Evolutionary conservation across 352 stramenopile species (phyloP), one percentile per base, ranked within the genome.

Genomic region (Globisporangium paddicum): DNA sequence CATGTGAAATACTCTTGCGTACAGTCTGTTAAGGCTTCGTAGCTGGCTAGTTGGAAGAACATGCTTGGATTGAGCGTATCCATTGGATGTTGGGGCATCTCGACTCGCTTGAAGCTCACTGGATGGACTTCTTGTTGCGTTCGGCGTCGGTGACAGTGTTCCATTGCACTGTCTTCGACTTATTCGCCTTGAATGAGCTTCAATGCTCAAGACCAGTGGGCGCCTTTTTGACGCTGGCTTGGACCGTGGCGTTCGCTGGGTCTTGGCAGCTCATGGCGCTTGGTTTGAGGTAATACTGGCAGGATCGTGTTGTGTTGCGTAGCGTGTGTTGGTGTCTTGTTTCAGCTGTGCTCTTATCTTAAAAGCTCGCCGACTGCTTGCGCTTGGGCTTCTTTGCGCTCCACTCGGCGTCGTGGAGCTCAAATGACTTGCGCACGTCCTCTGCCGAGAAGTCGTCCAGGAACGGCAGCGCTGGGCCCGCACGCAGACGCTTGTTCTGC

Each of bases 381-480:
- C 60, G 60, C 45, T 66, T 65, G 18, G 63, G 56, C 45, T 69
- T 72, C 64, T 75, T 70, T 34, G 62, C 60, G 14, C 19, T 44
- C 18, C 46, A 48, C 40, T 62, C 42, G n/a, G 58, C 9, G 50
- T 60, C 50, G 34, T 70, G 58, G 5, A 37, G 30, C 6, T 55
- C 60, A 19, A 75, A 23, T 34, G 64, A 66, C 11, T 47, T 40
- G 7, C 48, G 26, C 26, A 50, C 68, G 26, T 75, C 56, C 25
- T 71, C 62, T 2, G 26, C 19, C 18, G 65, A 63, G 37, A 76
- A 68, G 44, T 76, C 65, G 28, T 66, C 58, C 21, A 76, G 41
- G 48, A 76, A 76, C 55, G 68, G 68, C 23, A 73, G 63, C 21
- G 18, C 18, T 14, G 68, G 68, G 0, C 65, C 68, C 4, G 26